Conservation (phyloP, 495 filamentous ascomycete genomes). For the Penicillium longicatenatum region DNA sequence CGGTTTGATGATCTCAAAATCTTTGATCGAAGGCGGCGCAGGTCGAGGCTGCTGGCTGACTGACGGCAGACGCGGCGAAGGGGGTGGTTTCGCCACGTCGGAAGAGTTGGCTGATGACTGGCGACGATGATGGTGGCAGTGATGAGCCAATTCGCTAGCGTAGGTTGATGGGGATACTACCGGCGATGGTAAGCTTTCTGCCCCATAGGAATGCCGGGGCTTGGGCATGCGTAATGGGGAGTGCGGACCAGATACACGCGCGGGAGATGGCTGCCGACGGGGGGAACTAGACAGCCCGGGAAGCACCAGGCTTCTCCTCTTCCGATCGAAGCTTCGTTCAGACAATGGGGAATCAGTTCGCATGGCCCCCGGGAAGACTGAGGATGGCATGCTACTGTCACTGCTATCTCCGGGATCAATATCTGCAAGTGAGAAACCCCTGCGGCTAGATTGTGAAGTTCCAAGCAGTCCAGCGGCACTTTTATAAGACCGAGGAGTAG, state of each 20-base stretch:
- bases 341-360: constrained; percentile 90
- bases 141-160: constrained; percentile 69
- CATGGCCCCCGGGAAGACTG: constrained; percentile 64
- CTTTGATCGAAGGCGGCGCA: constrained; percentile 92
- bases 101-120: constrained; percentile 90
- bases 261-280: constrained; percentile 84
- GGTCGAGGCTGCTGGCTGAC: constrained; percentile 76
- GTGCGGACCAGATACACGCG: constrained; percentile 69
- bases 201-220: constrained; percentile 71
- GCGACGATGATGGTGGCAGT: constrained; percentile 77
- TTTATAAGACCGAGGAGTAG: constrained; percentile 84
- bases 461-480: constrained; percentile 64
- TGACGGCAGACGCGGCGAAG: constrained; percentile 78
- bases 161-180: constrained; percentile 86
- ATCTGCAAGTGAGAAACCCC: constrained; percentile 72
- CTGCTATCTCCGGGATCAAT: constrained; percentile 78
- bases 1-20: constrained; percentile 99
- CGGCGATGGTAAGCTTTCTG: constrained; percentile 79
- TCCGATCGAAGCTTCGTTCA: constrained; percentile 79
- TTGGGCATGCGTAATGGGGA: constrained; percentile 88
- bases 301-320: constrained; percentile 80
- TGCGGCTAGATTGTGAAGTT: constrained; percentile 64
- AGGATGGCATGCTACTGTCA: constrained; percentile 87
- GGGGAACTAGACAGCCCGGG: constrained; percentile 71
- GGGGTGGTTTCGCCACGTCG: constrained; percentile 64